Percentiles rank a stretch among this genome's conserved stretches.
Conservation (phyloP, 1,139 yeast species). For the Candida smagusa region DNA sequence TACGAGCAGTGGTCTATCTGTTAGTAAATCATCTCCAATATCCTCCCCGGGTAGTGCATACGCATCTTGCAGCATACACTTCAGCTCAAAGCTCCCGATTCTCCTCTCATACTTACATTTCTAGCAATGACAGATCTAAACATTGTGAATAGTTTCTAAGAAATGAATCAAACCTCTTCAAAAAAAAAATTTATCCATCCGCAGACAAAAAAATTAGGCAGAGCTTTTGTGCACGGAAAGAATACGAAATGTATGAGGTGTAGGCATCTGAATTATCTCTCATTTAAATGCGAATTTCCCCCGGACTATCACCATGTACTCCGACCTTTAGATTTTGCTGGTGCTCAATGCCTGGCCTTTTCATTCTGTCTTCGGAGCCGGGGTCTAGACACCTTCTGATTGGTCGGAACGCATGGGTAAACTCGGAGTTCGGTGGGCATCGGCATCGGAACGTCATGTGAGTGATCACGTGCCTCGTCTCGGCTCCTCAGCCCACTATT, state of each 20-base stretch:
- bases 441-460: too few species aligned
- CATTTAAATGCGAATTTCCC: too few species aligned
- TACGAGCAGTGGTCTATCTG: slow-evolving; percentile 34
- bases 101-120: slow-evolving; percentile 20
- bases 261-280: too few species aligned
- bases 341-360: background rate
- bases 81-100: too few species aligned
- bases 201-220: slow-evolving; percentile 3
- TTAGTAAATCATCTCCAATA: slow-evolving; percentile 9
- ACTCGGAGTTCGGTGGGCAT: slow-evolving; percentile 4
- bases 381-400: slow-evolving; percentile 1
- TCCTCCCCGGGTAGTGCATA: too few species aligned
- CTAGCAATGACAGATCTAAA: slow-evolving; percentile 26
- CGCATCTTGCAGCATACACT: too few species aligned
- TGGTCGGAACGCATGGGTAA: slow-evolving; percentile 1
- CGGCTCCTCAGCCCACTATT: too few species aligned
- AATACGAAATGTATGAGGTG: too few species aligned
- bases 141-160: slow-evolving; percentile 15
- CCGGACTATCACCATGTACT: too few species aligned
- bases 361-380: slow-evolving; percentile 4
- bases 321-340: background rate
- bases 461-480: too few species aligned
- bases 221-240: background rate
- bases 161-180: slow-evolving; percentile 6
- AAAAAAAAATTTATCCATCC: slow-evolving; percentile 7